phyloP scores from a whole-genome alignment of 140 eudicot species.

The Anethum foeniculum region DNA sequence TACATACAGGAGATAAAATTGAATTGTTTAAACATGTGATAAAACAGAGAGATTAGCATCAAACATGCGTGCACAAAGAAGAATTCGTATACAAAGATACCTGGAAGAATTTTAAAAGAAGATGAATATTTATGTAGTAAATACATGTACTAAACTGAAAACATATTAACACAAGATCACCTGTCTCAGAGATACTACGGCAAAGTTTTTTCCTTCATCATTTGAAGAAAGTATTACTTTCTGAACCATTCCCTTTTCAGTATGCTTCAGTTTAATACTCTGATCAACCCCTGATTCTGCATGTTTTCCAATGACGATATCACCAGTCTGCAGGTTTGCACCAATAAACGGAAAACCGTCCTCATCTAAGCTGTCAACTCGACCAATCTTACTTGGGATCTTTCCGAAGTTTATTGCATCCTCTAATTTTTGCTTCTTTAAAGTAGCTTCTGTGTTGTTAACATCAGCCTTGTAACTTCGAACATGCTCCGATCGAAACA shows the following conservation, averaged over 20 bases:
- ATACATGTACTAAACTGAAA: not conserved
- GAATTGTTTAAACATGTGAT: not conserved
- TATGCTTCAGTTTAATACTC: slow-evolving; percentile 79
- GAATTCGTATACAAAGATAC: not conserved
- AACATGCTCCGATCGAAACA: slow-evolving; percentile 79
- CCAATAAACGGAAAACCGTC: slow-evolving; percentile 89
- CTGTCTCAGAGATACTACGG: slow-evolving; percentile 87
- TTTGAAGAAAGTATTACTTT: slow-evolving; percentile 78
- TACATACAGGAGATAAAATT: not conserved
- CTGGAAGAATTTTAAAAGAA: not conserved
- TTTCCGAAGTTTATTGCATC: slow-evolving; percentile 69
- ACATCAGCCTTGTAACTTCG: slow-evolving; percentile 84
- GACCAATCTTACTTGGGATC: slow-evolving; percentile 76
- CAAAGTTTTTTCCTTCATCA: slow-evolving; percentile 83
- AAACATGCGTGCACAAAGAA: not conserved
- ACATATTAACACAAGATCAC: slow-evolving; percentile 18
- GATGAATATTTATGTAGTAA: not conserved
- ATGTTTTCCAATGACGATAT: slow-evolving; percentile 75
- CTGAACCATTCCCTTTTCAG: slow-evolving; percentile 96
- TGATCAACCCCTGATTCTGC: slow-evolving; percentile 77
- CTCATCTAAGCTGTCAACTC: slow-evolving; percentile 90
- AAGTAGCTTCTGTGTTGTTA: slow-evolving; percentile 43
- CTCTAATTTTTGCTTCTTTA: slow-evolving; percentile 42
- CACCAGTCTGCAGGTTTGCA: slow-evolving; percentile 84
- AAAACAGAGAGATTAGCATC: not conserved